Percentiles rank a stretch among this genome's conserved stretches.
Evolutionary conservation across 345 rosid genomes (phyloP).

Genomic region (Eucalyptus albens): DNA sequence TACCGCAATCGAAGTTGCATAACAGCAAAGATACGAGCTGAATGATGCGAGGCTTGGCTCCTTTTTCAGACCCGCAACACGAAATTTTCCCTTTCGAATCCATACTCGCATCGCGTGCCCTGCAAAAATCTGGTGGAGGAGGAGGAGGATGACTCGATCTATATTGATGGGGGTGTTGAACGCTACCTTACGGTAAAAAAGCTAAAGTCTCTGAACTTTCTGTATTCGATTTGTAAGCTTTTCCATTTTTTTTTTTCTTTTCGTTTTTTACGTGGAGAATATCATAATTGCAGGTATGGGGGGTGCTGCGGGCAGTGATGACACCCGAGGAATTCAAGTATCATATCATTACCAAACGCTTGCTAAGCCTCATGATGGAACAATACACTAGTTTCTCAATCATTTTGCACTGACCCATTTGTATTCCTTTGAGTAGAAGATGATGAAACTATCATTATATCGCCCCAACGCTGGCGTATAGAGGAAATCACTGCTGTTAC

Average conservation of each 20-base stretch:
- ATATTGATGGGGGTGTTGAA: not conserved
- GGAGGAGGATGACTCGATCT: not conserved
- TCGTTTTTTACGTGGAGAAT: not conserved
- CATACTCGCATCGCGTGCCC: not conserved
- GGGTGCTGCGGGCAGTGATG: not conserved
- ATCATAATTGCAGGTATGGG: not conserved
- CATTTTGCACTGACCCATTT: not conserved
- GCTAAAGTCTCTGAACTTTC: not conserved
- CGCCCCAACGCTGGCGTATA: not conserved
- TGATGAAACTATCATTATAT: not conserved
- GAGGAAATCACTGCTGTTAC: not conserved
- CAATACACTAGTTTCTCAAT: not conserved
- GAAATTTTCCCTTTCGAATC: not conserved
- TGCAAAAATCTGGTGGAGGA: not conserved
- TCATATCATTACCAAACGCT: not conserved
- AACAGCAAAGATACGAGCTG: not conserved
- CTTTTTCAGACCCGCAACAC: not conserved
- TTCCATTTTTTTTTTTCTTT: not conserved
- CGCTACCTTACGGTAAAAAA: not conserved
- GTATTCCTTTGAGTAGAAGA: not conserved
- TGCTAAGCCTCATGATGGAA: not conserved
- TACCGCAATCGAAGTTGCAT: not conserved
- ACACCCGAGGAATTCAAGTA: not conserved
- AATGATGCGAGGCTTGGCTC: not conserved
- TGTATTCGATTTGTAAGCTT: not conserved